phyloP scores from a whole-genome alignment of 306 rosid genomes.

The Glycine latifolia region DNA sequence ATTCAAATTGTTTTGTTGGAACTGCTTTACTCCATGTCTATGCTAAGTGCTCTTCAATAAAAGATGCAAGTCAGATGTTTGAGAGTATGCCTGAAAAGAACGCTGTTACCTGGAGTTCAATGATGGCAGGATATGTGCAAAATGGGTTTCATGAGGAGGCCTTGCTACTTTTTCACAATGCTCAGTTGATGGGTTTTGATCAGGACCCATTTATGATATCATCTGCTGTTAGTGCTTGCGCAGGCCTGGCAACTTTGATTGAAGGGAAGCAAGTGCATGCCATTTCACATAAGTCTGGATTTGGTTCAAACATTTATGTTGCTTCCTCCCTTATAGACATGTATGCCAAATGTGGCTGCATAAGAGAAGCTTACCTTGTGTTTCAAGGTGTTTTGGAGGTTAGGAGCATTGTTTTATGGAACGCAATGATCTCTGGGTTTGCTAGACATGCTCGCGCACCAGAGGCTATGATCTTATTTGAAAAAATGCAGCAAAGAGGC shows the following conservation, averaged over 20 bases:
- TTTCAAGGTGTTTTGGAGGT: conserved; percentile 61
- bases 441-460: conserved; percentile 73
- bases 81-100: conserved; percentile 71
- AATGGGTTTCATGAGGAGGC: conserved; percentile 78
- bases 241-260: conserved; percentile 70
- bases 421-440: conserved; percentile 81
- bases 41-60: conserved; percentile 70
- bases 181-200: conserved; percentile 58
- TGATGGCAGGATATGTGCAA: conserved; percentile 79
- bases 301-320: conserved; percentile 61
- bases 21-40: conserved; percentile 85
- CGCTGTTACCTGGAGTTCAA: conserved; percentile 92
- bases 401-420: conserved; percentile 75
- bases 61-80: conserved; percentile 68
- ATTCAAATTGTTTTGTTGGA: conserved; percentile 81
- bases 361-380: conserved; percentile 68
- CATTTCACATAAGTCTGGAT: conserved; percentile 68
- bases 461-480: conserved; percentile 79
- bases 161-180: conserved; percentile 65
- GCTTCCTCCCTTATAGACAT: conserved; percentile 79
- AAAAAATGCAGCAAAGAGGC: conserved; percentile 87
- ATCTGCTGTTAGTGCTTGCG: conserved; percentile 80
- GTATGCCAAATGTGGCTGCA: conserved; percentile 91
- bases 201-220: conserved; percentile 71
- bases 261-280: conserved; percentile 86